phyloP scores from a whole-genome alignment of 345 rosid species.

The Moricandia arvensis region DNA sequence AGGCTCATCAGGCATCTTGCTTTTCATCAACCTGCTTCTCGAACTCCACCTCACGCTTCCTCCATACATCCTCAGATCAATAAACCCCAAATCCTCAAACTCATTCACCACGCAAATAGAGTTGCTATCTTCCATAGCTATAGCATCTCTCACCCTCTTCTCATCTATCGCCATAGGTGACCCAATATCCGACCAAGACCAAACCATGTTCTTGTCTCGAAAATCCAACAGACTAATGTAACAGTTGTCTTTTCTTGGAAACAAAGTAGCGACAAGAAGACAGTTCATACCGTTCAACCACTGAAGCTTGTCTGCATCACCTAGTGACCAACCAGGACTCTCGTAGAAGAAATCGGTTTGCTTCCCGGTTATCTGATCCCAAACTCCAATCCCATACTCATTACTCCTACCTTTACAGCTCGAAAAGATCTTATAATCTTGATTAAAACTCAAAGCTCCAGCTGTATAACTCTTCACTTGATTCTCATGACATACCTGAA shows the following conservation, averaged over 20 bases:
- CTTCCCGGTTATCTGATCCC: constrained; percentile 87
- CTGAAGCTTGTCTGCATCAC: constrained; percentile 91
- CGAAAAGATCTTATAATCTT: constrained; percentile 64
- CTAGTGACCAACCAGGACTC: constrained; percentile 80
- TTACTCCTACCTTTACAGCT: constrained; percentile 92
- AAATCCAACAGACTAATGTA: constrained; percentile 91
- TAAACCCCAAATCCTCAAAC: constrained; percentile 91
- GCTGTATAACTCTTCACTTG: constrained; percentile 80
- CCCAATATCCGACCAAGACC: constrained; percentile 92
- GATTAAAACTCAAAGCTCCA: constrained; percentile 72
- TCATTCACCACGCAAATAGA: constrained; percentile 92
- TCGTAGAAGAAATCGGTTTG: constrained; percentile 91
- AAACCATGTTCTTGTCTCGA: constrained; percentile 77
- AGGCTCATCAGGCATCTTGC: constrained; percentile 85
- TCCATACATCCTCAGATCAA: constrained; percentile 67
- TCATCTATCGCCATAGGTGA: constrained; percentile 60
- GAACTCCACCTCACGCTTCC: constrained; percentile 95
- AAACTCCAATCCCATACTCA: constrained; percentile 94
- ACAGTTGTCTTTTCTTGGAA: constrained; percentile 94
- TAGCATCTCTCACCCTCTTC: constrained; percentile 89
- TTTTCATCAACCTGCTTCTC: constrained; percentile 78
- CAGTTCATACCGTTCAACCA: constrained; percentile 75
- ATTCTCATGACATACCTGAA: constrained; percentile 69
- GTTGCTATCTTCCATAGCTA: constrained; percentile 81
- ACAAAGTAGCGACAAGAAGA: constrained; percentile 84